Evolutionary conservation across 23 red algal genomes (phyloP), one percentile per base, ranked within the genome.

Genomic region (Gracilaria domingensis): DNA sequence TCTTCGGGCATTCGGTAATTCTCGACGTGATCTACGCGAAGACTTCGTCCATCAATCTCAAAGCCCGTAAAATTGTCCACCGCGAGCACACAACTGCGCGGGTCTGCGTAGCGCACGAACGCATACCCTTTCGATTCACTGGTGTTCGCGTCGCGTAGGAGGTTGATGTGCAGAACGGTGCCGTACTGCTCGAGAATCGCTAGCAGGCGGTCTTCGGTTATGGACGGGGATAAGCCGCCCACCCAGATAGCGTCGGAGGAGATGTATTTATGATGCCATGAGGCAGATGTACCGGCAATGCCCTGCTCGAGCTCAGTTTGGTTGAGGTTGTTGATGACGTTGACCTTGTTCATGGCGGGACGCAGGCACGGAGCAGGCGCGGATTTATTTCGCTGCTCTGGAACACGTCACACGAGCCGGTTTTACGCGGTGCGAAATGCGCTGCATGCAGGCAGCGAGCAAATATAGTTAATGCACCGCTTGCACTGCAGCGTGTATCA

Each of bases 101-200:
- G 86, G 73, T 98, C 95, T 48, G 74, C 89, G 58, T 98, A 98
- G 12, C 69, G 60, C 44, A 91, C 84, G 66, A 94, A 98, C 25
- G 82, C 90, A 38, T 91, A 98, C 8, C 95, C 75, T 56, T 80
- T 74, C n/a, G 80, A 84, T 66, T 82, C 67, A 28, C 91, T 80
- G 11, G 95, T 94, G n/a, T 74, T 61, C 45, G 62, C 60, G 73
- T 98, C 95, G 38, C 91, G 86, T 26, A 93, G 91, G 5, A 98
- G 64, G 42, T 93, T 82, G 33, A 98, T 65, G 51, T 90, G 84
- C 2, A 74, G 76, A 21, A 93, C 62, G 21, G 47, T 77, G 42
- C 95, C 95, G 78, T 78, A 87, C 82, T 98, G 95, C 79, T 98
- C 95, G 64, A 91, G 88, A 36, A 98, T 87, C 12, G 88, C 85